Evolutionary conservation across 192 early-diverging fungal species (phyloP).

Genomic region (Chytriomyces sp.): DNA sequence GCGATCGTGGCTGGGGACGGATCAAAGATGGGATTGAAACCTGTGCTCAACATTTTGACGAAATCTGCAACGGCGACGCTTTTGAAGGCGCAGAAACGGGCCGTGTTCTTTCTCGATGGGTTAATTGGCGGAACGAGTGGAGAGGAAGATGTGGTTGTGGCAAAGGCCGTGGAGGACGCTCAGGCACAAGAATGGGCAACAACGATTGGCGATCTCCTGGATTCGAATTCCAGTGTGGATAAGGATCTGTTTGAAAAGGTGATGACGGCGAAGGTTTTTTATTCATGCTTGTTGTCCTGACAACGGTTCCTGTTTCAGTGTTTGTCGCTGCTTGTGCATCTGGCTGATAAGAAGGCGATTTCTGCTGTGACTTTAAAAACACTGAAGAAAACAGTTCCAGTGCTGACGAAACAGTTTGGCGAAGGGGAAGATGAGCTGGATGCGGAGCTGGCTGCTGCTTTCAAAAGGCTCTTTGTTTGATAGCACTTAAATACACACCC

Average conservation of each 20-base stretch:
- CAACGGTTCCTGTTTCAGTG: conserved; percentile 6
- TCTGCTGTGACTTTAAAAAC: not conserved
- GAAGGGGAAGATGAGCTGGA: not conserved
- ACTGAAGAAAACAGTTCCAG: not conserved
- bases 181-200: conserved; percentile 35
- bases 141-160: conserved; percentile 35
- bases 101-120: conserved; percentile 47
- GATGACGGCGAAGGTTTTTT: not conserved
- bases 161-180: conserved; percentile 32
- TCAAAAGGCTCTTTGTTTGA: not conserved
- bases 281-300: not conserved
- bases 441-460: not conserved
- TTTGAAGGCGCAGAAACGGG: conserved; percentile 20
- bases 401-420: not conserved
- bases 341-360: not conserved
- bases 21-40: conserved; percentile 11
- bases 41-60: not conserved
- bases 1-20: conserved; percentile 27
- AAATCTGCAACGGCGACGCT: not conserved
- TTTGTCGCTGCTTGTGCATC: not conserved
- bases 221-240: conserved; percentile 21
- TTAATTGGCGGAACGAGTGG: conserved; percentile 40
- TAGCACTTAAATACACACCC: not conserved
- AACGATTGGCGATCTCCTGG: conserved; percentile 33
- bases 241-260: conserved; percentile 45